Percentiles rank a stretch among this genome's conserved stretches.
These are phyloP conservation scores for Dissophora globulifera DNA, from an alignment of 192 early-diverging fungal species.

Conservation along the genomic window DNA sequence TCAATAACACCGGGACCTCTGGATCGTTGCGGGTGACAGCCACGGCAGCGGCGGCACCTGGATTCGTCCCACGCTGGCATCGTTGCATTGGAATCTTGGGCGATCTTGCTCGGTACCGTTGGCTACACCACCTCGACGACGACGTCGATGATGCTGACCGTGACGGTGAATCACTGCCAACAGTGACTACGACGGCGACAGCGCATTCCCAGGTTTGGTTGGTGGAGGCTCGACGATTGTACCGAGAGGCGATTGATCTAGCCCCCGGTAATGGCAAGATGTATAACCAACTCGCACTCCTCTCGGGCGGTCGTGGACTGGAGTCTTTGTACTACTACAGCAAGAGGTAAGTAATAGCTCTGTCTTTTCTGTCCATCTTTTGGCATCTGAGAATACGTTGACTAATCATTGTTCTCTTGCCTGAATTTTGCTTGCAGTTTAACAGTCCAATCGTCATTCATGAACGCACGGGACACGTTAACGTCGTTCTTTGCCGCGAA, in stretches of 20 bases:
- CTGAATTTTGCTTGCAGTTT: constrained; percentile 38
- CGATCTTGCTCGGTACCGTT: constrained; percentile 65
- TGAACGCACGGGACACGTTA: constrained; percentile 64
- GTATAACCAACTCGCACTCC: constrained; percentile 62
- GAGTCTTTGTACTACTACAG: constrained; percentile 45
- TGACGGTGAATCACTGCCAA: no score
- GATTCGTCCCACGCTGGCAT: constrained; percentile 60
- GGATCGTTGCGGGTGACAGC: no score
- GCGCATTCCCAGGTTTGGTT: constrained; percentile 25
- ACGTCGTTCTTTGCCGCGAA: constrained; percentile 60
- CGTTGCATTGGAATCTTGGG: constrained; percentile 58
- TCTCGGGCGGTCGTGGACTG: constrained; percentile 46
- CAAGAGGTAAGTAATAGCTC: constrained; percentile 46
- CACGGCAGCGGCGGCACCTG: no score
- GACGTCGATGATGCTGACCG: background rate
- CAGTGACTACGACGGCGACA: no score
- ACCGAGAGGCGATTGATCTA: constrained; percentile 50
- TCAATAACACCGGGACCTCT: no score
- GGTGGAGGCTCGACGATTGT: constrained; percentile 37
- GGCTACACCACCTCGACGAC: constrained; percentile 52
- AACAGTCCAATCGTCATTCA: constrained; percentile 61
- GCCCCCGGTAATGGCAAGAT: constrained; percentile 60
- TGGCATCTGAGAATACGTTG: no score
- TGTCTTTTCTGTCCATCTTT: background rate
- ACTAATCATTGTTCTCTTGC: no score